These are phyloP conservation scores for Friedmanniomyces endolithicus DNA, from an alignment of 495 filamentous ascomycete genomes.

Conservation along the genomic window DNA sequence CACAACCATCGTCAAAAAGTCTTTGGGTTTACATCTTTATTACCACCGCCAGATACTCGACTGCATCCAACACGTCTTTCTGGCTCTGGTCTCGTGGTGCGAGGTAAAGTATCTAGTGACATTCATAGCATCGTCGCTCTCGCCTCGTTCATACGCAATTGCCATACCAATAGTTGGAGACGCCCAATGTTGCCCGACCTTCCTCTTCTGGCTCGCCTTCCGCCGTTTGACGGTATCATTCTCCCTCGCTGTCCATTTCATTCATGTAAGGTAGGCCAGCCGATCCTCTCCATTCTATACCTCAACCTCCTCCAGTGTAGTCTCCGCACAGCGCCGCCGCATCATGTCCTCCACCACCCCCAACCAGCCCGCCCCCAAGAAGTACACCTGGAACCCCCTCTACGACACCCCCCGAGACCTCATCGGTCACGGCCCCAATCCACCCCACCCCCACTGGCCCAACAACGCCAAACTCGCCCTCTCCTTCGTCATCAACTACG, in stretches of 20 bases:
- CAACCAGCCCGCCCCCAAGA: neutral
- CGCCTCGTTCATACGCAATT: too few species aligned
- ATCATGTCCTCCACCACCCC: neutral
- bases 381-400: neutral
- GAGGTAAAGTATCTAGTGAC: too few species aligned
- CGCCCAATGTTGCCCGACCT: neutral
- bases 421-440: conserved; percentile 1
- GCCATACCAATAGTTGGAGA: too few species aligned
- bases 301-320: too few species aligned
- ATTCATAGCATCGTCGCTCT: too few species aligned
- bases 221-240: neutral
- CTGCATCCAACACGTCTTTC: too few species aligned
- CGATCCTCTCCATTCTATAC: neutral
- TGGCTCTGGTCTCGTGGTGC: too few species aligned
- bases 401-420: conserved; percentile 1
- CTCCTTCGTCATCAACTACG: conserved; percentile 10
- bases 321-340: neutral
- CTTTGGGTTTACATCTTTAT: too few species aligned
- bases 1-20: too few species aligned
- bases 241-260: neutral
- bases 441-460: conserved; percentile 3
- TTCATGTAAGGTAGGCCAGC: too few species aligned
- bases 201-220: neutral
- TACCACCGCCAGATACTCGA: too few species aligned
- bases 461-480: conserved; percentile 6